Conservation (phyloP, 345 rosid genomes). For the Noccaea caerulescens region DNA sequence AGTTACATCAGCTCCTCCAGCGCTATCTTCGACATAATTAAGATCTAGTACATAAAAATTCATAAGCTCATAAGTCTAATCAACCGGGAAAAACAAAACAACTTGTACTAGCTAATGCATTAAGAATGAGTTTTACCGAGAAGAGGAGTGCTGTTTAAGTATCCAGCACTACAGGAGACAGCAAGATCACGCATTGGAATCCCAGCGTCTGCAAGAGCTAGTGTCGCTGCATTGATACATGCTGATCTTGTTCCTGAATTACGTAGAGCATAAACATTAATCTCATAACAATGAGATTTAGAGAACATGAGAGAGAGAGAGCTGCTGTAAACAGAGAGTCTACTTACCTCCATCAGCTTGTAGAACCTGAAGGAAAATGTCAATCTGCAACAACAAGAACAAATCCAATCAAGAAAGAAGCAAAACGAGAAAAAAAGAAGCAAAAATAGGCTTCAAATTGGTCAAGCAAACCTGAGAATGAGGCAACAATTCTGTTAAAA, state of each 20-base stretch:
- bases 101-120: too few species aligned
- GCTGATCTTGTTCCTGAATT: conserved; percentile 86
- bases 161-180: conserved; percentile 95
- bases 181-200: conserved; percentile 96
- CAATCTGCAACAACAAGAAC: conserved; percentile 62
- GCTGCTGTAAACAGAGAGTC: too few species aligned
- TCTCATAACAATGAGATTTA: not conserved
- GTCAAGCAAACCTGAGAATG: conserved; percentile 78
- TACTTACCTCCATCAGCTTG: conserved; percentile 94
- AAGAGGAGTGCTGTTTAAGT: conserved; percentile 80
- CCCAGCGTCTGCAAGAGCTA: conserved; percentile 98
- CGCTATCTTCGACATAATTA: conserved; percentile 92
- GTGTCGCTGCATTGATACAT: conserved; percentile 94
- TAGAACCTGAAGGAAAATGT: conserved; percentile 91
- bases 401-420: conserved; percentile 15
- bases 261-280: conserved; percentile 13
- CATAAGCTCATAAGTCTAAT: too few species aligned
- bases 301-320: too few species aligned
- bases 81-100: too few species aligned
- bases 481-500: conserved; percentile 80
- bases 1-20: conserved; percentile 96
- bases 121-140: conserved; percentile 31
- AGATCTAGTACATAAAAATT: conserved; percentile 44
- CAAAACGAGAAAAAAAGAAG: not conserved
- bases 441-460: not conserved